These are phyloP conservation scores for Termitomyces sp. DNA, from an alignment of 768 basidiomycete species.

Conservation along the genomic window DNA sequence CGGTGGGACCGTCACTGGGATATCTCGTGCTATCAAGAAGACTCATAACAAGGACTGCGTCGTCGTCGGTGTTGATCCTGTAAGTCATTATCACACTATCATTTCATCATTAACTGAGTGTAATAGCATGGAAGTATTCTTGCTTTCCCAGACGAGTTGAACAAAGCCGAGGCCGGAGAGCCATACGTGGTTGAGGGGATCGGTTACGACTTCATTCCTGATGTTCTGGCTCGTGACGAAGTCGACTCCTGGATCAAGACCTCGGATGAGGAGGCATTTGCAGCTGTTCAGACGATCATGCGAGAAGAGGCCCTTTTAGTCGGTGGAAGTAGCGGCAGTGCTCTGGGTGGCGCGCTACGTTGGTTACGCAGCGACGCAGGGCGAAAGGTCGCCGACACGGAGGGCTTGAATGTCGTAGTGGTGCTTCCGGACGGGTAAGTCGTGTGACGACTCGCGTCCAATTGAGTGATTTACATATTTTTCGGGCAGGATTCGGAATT, in stretches of 20 bases:
- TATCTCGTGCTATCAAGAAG: constrained; percentile 76
- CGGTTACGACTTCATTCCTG: constrained; percentile 90
- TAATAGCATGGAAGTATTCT: constrained; percentile 84
- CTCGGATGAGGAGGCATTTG: constrained; percentile 75
- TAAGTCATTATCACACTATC: constrained; percentile 27
- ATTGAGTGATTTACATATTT: not conserved
- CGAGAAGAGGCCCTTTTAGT: constrained; percentile 83
- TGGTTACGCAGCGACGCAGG: constrained; percentile 78
- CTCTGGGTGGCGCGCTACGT: constrained; percentile 67
- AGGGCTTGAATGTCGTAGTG: constrained; percentile 84
- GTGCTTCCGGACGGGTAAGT: constrained; percentile 87
- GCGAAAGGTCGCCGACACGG: constrained; percentile 50
- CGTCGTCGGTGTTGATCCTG: constrained; percentile 90
- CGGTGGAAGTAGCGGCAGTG: constrained; percentile 91
- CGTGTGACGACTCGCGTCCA: not conserved
- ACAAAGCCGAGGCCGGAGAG: constrained; percentile 41
- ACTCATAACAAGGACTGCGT: constrained; percentile 66
- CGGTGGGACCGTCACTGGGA: constrained; percentile 91
- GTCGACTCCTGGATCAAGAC: constrained; percentile 88
- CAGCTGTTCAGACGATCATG: constrained; percentile 71
- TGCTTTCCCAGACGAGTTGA: constrained; percentile 64
- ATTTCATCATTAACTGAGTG: not conserved
- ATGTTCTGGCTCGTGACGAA: constrained; percentile 71
- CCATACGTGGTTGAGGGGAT: constrained; percentile 92
- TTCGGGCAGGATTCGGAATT: constrained; percentile 72